Conservation (phyloP, 805 yeast genomes). For the Schizosaccharomyces osmophilus region DNA sequence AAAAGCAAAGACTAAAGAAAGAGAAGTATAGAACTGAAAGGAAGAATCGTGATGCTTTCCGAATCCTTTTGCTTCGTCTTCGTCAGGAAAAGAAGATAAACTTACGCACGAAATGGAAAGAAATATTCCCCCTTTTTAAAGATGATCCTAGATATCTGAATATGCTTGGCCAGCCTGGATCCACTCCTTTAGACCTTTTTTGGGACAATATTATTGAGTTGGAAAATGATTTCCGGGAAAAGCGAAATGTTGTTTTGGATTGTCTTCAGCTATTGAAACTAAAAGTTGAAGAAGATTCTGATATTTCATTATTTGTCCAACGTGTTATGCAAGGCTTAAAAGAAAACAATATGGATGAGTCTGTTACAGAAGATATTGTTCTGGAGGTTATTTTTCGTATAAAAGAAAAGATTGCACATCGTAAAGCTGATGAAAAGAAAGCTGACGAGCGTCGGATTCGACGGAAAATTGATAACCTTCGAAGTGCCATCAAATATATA, state of each 20-base stretch:
- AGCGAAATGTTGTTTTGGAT: conserved; percentile 34
- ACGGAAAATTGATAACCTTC: conserved; percentile 13
- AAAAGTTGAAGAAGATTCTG: conserved; percentile 9
- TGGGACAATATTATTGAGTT: conserved; percentile 49
- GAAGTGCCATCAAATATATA: conserved; percentile 12
- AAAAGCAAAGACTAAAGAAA: conserved; percentile 13
- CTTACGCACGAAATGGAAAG: conserved; percentile 36
- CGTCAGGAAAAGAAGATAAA: conserved; percentile 15
- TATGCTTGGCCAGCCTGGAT: conserved; percentile 52
- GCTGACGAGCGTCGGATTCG: conserved; percentile 12
- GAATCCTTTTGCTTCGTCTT: conserved; percentile 20
- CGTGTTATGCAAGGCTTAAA: conserved; percentile 9
- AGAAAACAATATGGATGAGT: not conserved
- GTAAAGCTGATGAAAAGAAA: conserved; percentile 11
- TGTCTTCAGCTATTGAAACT: conserved; percentile 18
- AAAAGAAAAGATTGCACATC: conserved; percentile 6
- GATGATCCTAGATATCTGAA: conserved; percentile 33
- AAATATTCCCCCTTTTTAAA: conserved; percentile 26
- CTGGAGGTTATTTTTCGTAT: conserved; percentile 5
- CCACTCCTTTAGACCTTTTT: conserved; percentile 51
- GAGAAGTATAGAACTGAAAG: conserved; percentile 33
- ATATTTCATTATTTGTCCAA: conserved; percentile 9
- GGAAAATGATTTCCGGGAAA: conserved; percentile 28
- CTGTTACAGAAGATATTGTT: conserved; percentile 7
- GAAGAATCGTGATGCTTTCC: conserved; percentile 38